Conservation (phyloP, 2,329 filamentous ascomycete genomes). For the Lithohypha guttulata region DNA sequence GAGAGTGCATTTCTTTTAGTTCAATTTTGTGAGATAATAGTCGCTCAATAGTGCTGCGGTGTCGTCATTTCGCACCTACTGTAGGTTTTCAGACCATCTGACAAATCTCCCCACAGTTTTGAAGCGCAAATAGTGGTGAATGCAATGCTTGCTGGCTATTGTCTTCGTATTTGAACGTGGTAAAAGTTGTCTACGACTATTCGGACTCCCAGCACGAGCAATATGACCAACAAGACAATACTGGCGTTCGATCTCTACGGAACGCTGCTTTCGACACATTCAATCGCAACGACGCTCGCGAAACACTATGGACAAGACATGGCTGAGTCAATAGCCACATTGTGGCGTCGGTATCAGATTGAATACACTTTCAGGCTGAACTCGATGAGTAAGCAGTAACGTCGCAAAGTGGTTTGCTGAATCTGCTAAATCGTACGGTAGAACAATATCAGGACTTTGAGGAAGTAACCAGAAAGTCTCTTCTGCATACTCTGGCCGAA, state of each 20-base stretch:
- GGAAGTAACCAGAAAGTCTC: conserved; percentile 50
- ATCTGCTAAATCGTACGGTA: no score
- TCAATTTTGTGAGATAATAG: no score
- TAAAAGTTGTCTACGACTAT: no score
- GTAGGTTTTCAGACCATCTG: no score
- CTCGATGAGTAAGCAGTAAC: conserved; percentile 52
- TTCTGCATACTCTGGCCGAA: conserved; percentile 55
- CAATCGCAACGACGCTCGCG: conserved; percentile 51
- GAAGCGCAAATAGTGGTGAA: no score
- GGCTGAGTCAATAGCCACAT: conserved; percentile 45
- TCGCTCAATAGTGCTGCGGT: no score
- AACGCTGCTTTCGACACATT: conserved; percentile 61
- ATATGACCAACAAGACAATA: conserved; percentile 28
- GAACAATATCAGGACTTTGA: conserved; percentile 53
- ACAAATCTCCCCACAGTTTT: no score
- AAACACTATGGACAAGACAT: conserved; percentile 47
- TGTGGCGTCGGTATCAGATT: conserved; percentile 60
- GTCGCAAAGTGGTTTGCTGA: conserved; percentile 2
- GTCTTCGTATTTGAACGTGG: no score
- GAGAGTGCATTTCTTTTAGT: no score
- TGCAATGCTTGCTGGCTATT: no score
- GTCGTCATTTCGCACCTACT: no score
- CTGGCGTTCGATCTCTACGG: conserved; percentile 69
- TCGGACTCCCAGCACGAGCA: no score
- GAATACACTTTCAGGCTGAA: conserved; percentile 70